These are phyloP conservation scores for Detonula confervacea DNA, from an alignment of 352 stramenopile species.

Conservation along the genomic window DNA sequence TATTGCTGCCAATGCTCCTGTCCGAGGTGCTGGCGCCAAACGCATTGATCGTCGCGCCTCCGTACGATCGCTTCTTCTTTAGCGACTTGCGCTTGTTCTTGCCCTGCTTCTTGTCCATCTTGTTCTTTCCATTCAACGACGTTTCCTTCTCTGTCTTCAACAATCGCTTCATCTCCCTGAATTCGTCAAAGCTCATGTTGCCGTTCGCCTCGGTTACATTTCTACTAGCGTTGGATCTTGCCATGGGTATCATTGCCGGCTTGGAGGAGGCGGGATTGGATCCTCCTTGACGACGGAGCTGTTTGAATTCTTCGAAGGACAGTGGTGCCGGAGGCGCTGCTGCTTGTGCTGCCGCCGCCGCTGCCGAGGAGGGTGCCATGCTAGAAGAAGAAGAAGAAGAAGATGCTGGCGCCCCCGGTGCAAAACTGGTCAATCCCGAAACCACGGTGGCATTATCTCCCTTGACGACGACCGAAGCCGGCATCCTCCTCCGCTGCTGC, in stretches of 20 bases:
- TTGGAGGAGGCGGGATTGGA: not conserved
- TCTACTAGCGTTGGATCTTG: not conserved
- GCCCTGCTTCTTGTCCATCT: no score
- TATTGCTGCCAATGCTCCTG: no score
- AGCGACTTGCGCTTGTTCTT: no score
- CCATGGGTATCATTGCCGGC: not conserved
- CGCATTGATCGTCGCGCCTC: no score
- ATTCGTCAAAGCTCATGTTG: constrained; percentile 11
- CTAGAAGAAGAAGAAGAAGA: no score
- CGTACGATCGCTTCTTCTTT: no score
- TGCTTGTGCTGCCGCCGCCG: not conserved
- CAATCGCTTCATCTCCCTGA: constrained; percentile 5
- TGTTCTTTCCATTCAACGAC: no score
- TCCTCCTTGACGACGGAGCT: not conserved
- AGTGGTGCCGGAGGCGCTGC: not conserved
- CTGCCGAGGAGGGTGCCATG: not conserved
- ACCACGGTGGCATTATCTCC: no score
- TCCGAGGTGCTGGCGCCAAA: no score
- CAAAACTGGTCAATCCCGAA: no score
- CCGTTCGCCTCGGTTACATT: not conserved
- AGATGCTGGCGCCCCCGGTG: no score
- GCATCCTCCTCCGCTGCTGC: not conserved
- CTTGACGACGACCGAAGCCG: not conserved
- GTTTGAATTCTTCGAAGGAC: constrained; percentile 10
- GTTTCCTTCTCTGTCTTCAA: not conserved